phyloP scores from a whole-genome alignment of 2,329 filamentous ascomycete species.

The Penicillium sp. region DNA sequence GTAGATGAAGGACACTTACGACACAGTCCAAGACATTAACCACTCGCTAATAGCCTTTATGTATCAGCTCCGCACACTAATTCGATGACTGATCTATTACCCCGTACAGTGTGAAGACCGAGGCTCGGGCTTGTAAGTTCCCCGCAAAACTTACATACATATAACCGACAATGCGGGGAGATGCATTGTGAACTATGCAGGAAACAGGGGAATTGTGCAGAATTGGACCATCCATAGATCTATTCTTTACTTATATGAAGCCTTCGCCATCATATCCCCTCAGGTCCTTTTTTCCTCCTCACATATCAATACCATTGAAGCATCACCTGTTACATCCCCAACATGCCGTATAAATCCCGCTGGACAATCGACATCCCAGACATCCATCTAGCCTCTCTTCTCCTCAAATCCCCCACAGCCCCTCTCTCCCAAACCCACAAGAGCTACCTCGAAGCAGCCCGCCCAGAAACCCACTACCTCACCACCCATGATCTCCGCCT shows the following conservation, averaged over 20 bases:
- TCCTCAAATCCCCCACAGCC: conserved; percentile 53
- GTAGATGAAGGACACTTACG: not conserved
- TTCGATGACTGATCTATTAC: not conserved
- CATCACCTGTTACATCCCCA: not conserved
- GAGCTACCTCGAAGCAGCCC: conserved; percentile 63
- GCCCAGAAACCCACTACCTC: conserved; percentile 66
- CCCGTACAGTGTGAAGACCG: not conserved
- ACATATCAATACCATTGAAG: not conserved
- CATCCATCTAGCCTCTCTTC: conserved; percentile 41
- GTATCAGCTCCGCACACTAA: not conserved
- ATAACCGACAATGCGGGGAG: not conserved
- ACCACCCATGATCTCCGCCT: conserved; percentile 65
- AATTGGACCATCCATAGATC: not conserved
- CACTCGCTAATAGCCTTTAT: not conserved
- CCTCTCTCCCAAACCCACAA: conserved; percentile 47
- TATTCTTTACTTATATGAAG: not conserved
- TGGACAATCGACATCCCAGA: conserved; percentile 50
- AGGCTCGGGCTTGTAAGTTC: conserved; percentile 12
- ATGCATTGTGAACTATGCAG: not conserved
- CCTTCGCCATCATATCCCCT: not conserved
- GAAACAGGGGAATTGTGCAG: not conserved
- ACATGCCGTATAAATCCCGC: conserved; percentile 54
- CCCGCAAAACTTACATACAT: conserved; percentile 13
- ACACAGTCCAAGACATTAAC: not conserved
- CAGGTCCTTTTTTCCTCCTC: not conserved